These are phyloP conservation scores for Lasiosphaeria miniovina DNA, from an alignment of 495 filamentous ascomycete species.

Conservation along the genomic window DNA sequence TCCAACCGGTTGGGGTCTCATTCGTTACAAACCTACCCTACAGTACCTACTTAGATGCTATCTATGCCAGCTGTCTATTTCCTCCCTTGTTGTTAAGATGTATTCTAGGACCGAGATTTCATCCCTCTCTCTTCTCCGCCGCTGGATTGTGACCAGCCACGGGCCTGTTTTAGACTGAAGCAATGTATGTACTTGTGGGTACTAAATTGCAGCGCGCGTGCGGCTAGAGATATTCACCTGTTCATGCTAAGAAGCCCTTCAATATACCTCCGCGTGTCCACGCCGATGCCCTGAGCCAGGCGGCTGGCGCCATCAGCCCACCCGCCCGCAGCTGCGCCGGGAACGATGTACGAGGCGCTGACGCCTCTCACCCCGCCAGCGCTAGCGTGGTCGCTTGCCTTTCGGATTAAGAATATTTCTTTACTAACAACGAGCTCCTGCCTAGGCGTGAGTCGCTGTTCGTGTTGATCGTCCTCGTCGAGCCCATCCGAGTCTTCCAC, in stretches of 20 bases:
- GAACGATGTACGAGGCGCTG: constrained; percentile 40
- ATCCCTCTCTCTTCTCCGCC: no score
- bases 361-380: constrained; percentile 25
- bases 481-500: background rate
- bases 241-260: constrained; percentile 77
- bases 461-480: background rate
- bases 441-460: background rate
- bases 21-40: no score
- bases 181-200: no score
- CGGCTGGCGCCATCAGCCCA: constrained; percentile 60
- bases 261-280: constrained; percentile 84
- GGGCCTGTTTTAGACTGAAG: no score
- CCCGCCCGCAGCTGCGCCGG: constrained; percentile 23
- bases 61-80: no score
- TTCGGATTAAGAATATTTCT: constrained; percentile 77
- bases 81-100: no score
- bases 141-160: no score
- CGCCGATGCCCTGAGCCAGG: constrained; percentile 80
- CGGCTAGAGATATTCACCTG: constrained; percentile 43
- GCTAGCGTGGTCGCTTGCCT: constrained; percentile 63
- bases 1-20: no score
- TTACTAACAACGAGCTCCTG: constrained; percentile 37
- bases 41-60: no score
- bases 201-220: background rate
- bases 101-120: no score